Evolutionary conservation across 1,284 basidiomycete genomes (phyloP).

Genomic region (Leccinum subfulvum): DNA sequence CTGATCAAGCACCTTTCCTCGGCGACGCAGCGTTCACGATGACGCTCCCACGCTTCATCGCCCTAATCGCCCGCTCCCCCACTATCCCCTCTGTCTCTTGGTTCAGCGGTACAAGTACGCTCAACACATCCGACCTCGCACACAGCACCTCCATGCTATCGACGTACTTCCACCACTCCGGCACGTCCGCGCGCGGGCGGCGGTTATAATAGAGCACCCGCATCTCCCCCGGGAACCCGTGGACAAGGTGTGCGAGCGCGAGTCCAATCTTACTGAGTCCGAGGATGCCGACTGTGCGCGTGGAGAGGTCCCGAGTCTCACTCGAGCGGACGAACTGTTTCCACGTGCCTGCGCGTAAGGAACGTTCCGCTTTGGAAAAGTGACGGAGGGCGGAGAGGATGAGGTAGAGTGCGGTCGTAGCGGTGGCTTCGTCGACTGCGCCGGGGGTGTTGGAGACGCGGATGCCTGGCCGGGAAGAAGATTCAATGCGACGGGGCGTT

Average conservation of each 20-base stretch:
- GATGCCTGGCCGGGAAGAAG: constrained; percentile 55
- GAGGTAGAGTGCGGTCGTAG: constrained; percentile 85
- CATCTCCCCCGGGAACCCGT: constrained; percentile 70
- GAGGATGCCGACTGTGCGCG: constrained; percentile 79
- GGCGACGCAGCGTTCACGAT: constrained; percentile 75
- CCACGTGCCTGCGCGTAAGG: constrained; percentile 45
- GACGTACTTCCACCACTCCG: constrained; percentile 78
- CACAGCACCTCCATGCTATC: constrained; percentile 72
- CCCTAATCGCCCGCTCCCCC: constrained; percentile 56
- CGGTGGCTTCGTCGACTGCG: constrained; percentile 77
- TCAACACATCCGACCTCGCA: constrained; percentile 74
- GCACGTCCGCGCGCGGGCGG: constrained; percentile 48
- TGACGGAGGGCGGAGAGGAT: constrained; percentile 79
- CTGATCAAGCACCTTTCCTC: constrained; percentile 85
- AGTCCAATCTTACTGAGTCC: constrained; percentile 88
- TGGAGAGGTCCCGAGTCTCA: constrained; percentile 69
- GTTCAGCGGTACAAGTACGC: constrained; percentile 69
- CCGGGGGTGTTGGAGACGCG: constrained; percentile 85
- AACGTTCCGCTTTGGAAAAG: constrained; percentile 71
- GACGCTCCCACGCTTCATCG: constrained; percentile 77
- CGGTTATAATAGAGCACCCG: constrained; percentile 83
- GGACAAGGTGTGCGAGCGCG: constrained; percentile 63
- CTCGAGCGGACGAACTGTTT: constrained; percentile 33
- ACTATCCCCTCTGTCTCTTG: constrained; percentile 37
- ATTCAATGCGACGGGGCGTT: neutral